phyloP scores from a whole-genome alignment of 129 eudicot species.

The Helichrysum umbraculigerum region DNA sequence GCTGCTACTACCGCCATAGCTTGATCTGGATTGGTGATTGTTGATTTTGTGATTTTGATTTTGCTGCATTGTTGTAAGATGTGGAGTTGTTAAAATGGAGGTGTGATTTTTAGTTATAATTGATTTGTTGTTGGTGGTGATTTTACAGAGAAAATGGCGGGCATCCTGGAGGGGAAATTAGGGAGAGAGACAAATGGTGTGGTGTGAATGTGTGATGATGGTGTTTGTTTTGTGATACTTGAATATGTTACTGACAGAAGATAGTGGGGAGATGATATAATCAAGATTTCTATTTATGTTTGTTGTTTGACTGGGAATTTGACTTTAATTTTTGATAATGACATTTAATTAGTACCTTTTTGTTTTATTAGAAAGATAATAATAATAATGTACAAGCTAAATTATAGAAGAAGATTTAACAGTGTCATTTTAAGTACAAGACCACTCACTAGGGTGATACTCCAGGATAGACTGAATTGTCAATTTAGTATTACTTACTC shows the following conservation, averaged over 20 bases:
- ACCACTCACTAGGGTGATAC: no score
- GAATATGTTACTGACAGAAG: background rate
- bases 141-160: constrained; percentile 43
- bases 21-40: constrained; percentile 30
- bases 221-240: constrained; percentile 32
- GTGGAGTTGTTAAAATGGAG: no score
- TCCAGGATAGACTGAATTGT: no score
- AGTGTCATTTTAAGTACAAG: no score
- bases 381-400: background rate
- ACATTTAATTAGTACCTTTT: constrained; percentile 4
- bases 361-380: background rate
- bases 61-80: constrained; percentile 54
- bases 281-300: background rate
- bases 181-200: constrained; percentile 29
- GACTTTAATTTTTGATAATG: constrained; percentile 16
- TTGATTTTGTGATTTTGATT: constrained; percentile 40
- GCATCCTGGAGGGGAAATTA: constrained; percentile 26
- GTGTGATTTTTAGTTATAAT: constrained; percentile 9
- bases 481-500: no score
- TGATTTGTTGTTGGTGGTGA: constrained; percentile 19
- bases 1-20: constrained; percentile 22
- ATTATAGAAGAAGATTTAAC: background rate
- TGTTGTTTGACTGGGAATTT: constrained; percentile 4
- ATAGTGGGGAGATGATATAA: constrained; percentile 21
- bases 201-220: constrained; percentile 34